Percentiles rank a stretch among this genome's conserved stretches.
Conservation (phyloP, 345 rosid genomes). For the Camelina hispida region DNA sequence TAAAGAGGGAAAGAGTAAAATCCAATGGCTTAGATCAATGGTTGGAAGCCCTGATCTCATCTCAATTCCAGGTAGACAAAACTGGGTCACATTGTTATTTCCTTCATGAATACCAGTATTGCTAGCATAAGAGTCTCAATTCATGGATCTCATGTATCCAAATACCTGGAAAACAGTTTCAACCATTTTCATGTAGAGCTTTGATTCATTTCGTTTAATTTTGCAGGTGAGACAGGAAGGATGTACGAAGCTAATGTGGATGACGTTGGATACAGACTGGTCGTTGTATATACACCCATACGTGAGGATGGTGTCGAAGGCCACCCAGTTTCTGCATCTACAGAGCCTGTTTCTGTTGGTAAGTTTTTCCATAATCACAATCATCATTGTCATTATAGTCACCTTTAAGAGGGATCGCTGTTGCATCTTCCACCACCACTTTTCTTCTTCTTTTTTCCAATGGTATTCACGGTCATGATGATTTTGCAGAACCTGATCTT, state of each 20-base stretch:
- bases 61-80: slow-evolving; percentile 77
- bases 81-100: slow-evolving; percentile 21
- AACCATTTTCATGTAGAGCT: slow-evolving; percentile 1
- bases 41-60: slow-evolving; percentile 98
- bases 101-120: slow-evolving; percentile 12
- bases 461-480: slow-evolving; percentile 20
- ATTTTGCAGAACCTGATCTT: slow-evolving; percentile 89
- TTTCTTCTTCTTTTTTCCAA: not conserved
- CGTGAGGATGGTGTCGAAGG: slow-evolving; percentile 97
- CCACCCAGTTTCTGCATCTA: slow-evolving; percentile 94
- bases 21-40: slow-evolving; percentile 97
- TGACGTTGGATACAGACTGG: slow-evolving; percentile 95
- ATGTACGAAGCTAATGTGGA: slow-evolving; percentile 99
- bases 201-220: slow-evolving; percentile 25
- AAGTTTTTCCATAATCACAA: slow-evolving; percentile 19
- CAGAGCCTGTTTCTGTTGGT: slow-evolving; percentile 95
- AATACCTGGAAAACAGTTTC: slow-evolving; percentile 6
- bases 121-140: slow-evolving; percentile 18
- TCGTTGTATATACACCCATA: slow-evolving; percentile 83
- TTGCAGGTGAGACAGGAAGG: slow-evolving; percentile 89
- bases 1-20: slow-evolving; percentile 94
- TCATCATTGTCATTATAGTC: slow-evolving; percentile 18
- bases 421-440: slow-evolving; percentile 4
- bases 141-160: slow-evolving; percentile 15
- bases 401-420: not conserved